Conservation (phyloP, 352 stramenopile genomes). For the Globisporangium radiosum region DNA sequence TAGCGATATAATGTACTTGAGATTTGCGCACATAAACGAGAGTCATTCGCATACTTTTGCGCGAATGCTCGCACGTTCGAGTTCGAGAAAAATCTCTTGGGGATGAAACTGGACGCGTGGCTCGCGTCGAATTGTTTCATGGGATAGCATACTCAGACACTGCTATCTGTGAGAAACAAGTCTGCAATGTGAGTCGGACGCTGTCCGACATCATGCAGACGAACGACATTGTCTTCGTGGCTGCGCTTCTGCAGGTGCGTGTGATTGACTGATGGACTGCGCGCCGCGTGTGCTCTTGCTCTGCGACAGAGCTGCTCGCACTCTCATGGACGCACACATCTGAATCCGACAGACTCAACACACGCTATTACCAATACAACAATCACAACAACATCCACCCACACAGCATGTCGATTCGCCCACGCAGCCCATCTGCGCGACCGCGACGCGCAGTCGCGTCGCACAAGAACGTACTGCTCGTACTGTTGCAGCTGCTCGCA, state of each 20-base stretch:
- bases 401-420: neutral
- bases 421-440: neutral
- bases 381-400: neutral
- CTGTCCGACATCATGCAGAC: too few relatives aligned
- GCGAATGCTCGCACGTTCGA: neutral
- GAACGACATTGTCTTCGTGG: too few relatives aligned
- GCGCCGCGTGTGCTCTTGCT: too few relatives aligned
- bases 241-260: too few relatives aligned
- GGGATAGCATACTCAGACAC: too few relatives aligned
- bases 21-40: too few relatives aligned
- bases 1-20: too few relatives aligned
- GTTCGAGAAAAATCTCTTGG: conserved; percentile 19
- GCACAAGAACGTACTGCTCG: conserved; percentile 5
- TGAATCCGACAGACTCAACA: conserved; percentile 5
- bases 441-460: neutral
- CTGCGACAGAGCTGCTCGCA: neutral
- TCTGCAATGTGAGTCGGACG: too few relatives aligned
- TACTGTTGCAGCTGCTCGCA: conserved; percentile 20
- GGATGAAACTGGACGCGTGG: neutral
- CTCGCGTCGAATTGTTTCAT: too few relatives aligned
- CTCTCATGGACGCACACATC: conserved; percentile 8
- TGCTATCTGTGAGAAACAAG: too few relatives aligned
- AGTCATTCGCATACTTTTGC: too few relatives aligned
- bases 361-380: neutral
- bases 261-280: too few relatives aligned